A percentile compares a stretch with the other conserved stretches of the same genome.
Conservation (phyloP, 768 basidiomycete species). For the Tylopilus intermedius region DNA sequence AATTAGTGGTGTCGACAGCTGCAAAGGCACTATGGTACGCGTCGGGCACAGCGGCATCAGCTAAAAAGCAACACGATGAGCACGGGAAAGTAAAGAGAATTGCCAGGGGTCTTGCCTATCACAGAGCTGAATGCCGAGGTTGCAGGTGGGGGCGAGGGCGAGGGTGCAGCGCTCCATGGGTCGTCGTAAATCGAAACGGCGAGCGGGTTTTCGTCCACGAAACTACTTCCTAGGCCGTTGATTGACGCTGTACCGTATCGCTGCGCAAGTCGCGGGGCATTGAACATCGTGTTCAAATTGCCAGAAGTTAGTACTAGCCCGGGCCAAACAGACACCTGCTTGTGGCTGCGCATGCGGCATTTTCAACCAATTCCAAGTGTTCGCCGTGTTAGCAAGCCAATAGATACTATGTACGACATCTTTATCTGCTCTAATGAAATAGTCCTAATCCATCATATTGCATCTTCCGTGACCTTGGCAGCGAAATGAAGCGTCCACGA, state of each 20-base stretch:
- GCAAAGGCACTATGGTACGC: conserved; percentile 73
- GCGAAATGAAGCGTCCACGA: conserved; percentile 96
- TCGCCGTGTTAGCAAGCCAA: conserved; percentile 11
- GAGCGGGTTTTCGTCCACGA: conserved; percentile 74
- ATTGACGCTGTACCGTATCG: conserved; percentile 56
- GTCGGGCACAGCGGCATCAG: conserved; percentile 74
- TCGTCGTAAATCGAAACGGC: conserved; percentile 73
- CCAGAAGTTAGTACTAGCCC: background rate
- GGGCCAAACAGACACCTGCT: conserved; percentile 10
- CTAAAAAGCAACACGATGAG: conserved; percentile 35
- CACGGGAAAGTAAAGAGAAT: background rate
- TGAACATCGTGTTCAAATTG: conserved; percentile 56
- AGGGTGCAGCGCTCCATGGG: conserved; percentile 74
- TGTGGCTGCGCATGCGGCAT: conserved; percentile 9
- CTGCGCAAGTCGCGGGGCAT: conserved; percentile 71
- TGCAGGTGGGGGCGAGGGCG: conserved; percentile 60
- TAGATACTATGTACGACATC: conserved; percentile 19
- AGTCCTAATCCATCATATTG: conserved; percentile 16
- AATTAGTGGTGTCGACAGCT: conserved; percentile 62
- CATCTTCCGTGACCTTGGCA: conserved; percentile 53
- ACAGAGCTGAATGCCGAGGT: conserved; percentile 60
- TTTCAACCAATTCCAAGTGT: background rate
- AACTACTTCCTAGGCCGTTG: conserved; percentile 63
- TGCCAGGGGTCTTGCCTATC: conserved; percentile 44
- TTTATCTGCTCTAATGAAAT: conserved; percentile 12